Evolutionary conservation across 768 basidiomycete genomes (phyloP).

Genomic region (Amanita jacksonii): DNA sequence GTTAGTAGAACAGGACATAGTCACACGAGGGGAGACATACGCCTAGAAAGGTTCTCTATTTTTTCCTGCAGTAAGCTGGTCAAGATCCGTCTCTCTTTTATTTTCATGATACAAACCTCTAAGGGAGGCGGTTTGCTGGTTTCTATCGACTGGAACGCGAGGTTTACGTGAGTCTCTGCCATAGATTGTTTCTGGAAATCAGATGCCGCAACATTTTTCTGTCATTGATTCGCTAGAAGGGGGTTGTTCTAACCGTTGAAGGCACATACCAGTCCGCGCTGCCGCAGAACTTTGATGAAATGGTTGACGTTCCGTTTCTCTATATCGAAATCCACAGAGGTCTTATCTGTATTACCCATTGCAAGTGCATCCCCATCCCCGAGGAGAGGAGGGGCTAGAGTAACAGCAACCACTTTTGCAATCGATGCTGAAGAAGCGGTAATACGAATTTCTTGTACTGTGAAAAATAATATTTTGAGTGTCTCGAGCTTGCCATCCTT

Average conservation of each 20-base stretch:
- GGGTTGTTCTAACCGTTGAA: not conserved
- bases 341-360: conserved; percentile 12
- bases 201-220: conserved; percentile 9
- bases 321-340: conserved; percentile 30
- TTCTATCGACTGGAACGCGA: conserved; percentile 12
- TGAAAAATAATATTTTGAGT: conserved; percentile 33
- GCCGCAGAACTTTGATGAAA: conserved; percentile 32
- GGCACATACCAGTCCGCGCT: conserved; percentile 37
- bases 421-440: conserved; percentile 18
- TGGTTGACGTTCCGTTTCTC: conserved; percentile 20
- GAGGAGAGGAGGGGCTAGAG: conserved; percentile 30
- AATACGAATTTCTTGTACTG: conserved; percentile 18
- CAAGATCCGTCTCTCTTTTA: not conserved
- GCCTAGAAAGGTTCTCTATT: conserved; percentile 16
- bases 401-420: conserved; percentile 20
- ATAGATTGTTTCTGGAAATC: conserved; percentile 16
- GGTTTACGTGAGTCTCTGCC: conserved; percentile 14
- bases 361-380: conserved; percentile 21
- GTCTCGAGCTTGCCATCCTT: conserved; percentile 45
- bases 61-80: conserved; percentile 13
- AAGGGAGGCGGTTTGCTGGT: conserved; percentile 4
- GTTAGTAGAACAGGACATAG: not conserved
- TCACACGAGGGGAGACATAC: too few relatives aligned
- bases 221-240: not conserved
- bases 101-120: conserved; percentile 1